Base-by-base conservation (phyloP, 2,329 filamentous ascomycete genomes). In the Westerdykella ornata region DNA sequence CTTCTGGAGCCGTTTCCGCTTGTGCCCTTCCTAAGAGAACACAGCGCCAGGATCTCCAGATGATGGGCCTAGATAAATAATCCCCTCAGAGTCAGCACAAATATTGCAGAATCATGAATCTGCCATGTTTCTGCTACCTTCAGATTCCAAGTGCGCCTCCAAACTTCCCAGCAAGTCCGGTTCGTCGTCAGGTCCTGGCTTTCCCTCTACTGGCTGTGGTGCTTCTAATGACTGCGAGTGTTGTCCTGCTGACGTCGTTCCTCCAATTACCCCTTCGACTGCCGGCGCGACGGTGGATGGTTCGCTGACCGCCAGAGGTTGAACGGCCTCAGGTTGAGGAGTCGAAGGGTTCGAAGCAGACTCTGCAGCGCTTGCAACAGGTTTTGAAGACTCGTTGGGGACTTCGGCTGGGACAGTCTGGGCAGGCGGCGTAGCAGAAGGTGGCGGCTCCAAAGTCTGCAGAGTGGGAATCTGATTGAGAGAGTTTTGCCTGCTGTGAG, bases 101-200 rank as follows among this genome's bases (percentile, higher is more conserved):
- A 5, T 46, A 40, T 26, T 7, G 22, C 14, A 29, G 22, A 17
- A 34, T 43, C 42, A 55, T 14, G 45, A 46, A 37, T 37, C 48
- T 42, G 44, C 38, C 39, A 49, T 49, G 3, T 39, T 37, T 22
- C 56, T 46, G 38, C 52, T 54, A 30, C 61, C 58, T 38, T 61
- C 57, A 17, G 30, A 33, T 17, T 66, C 62, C 35, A 72, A 47
- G 41, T 71, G 71, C 17, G 64, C 65, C 48, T 75, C 72, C 17
- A 75, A 50, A 41, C 68, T 73, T 28, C 69, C 71, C 19, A 74
- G 54, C 22, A 75, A 51, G 56, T 75, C 71, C 20, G 68, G 53
- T 39, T 71, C 68, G 6, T 57, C 62, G 29, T 67, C 66, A 14
- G 65, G 58, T 26, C 56, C 45, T 7, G 49, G 50, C 8, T 43